Percentiles rank a stretch among this genome's conserved stretches.
phyloP scores from a whole-genome alignment of 352 stramenopile genomes.

The Pythium plurisporium region DNA sequence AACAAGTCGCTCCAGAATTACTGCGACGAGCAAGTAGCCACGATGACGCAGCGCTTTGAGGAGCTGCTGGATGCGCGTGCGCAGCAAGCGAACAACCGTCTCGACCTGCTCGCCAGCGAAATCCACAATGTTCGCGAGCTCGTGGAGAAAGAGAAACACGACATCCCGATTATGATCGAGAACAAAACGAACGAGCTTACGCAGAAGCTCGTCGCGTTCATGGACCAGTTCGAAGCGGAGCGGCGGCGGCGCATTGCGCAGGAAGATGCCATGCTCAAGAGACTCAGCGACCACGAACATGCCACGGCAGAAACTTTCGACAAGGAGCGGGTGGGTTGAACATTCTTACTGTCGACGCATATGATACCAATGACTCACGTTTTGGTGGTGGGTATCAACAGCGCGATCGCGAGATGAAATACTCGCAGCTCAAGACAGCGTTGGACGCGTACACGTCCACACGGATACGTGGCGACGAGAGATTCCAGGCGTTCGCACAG shows the following conservation, averaged over 20 bases:
- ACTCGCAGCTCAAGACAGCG: slow-evolving; percentile 62
- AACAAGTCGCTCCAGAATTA: slow-evolving; percentile 91
- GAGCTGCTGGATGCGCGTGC: slow-evolving; percentile 74
- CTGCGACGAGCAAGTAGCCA: slow-evolving; percentile 84
- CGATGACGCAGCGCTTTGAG: slow-evolving; percentile 83
- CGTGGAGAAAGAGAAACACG: slow-evolving; percentile 82
- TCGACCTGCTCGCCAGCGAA: slow-evolving; percentile 69
- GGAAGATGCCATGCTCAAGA: slow-evolving; percentile 90
- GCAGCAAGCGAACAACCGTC: slow-evolving; percentile 62
- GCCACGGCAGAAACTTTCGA: slow-evolving; percentile 68
- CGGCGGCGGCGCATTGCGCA: slow-evolving; percentile 70
- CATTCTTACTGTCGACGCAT: too few species aligned
- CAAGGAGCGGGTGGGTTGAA: slow-evolving; percentile 39
- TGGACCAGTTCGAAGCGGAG: slow-evolving; percentile 88
- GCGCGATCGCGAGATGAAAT: slow-evolving; percentile 61
- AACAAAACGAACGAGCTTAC: slow-evolving; percentile 85
- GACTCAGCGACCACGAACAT: slow-evolving; percentile 87
- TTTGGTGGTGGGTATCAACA: slow-evolving; percentile 1
- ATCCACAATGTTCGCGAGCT: slow-evolving; percentile 76
- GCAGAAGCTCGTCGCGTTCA: slow-evolving; percentile 84
- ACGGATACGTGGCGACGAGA: slow-evolving; percentile 66
- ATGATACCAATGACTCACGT: neutral
- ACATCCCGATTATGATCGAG: slow-evolving; percentile 90
- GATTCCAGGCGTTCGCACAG: slow-evolving; percentile 67
- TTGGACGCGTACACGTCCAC: slow-evolving; percentile 69